phyloP scores from a whole-genome alignment of 345 rosid genomes.

The Cardamine resedifolia region DNA sequence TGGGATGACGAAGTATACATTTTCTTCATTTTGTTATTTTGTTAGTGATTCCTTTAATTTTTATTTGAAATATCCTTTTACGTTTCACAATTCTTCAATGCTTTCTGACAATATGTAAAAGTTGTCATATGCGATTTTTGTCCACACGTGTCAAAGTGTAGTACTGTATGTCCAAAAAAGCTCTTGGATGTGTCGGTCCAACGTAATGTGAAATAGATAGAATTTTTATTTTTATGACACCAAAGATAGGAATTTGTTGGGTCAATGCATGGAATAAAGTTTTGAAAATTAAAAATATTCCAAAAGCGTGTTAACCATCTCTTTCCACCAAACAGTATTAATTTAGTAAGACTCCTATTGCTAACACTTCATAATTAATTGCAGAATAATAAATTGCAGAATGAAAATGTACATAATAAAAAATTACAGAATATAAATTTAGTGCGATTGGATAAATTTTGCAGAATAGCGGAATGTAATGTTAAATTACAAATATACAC shows the following conservation, averaged over 20 bases:
- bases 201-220: constrained; percentile 15
- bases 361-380: too few relatives aligned
- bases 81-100: background rate
- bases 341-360: too few relatives aligned
- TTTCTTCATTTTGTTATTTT: background rate
- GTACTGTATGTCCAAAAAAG: background rate
- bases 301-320: constrained; percentile 12
- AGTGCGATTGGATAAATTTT: too few relatives aligned
- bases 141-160: constrained; percentile 11
- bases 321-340: background rate
- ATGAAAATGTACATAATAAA: too few relatives aligned
- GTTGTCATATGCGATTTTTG: background rate
- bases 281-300: constrained; percentile 23
- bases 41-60: background rate
- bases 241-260: constrained; percentile 2
- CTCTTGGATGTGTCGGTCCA: constrained; percentile 21
- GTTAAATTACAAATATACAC: too few relatives aligned
- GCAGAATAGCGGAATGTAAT: too few relatives aligned
- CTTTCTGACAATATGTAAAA: background rate
- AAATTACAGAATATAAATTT: too few relatives aligned
- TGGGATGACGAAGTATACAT: background rate
- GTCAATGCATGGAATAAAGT: constrained; percentile 33
- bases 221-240: too few relatives aligned
- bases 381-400: too few relatives aligned
- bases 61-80: background rate